phyloP scores from a whole-genome alignment of 1,284 basidiomycete genomes.

The Takashimella koratensis region DNA sequence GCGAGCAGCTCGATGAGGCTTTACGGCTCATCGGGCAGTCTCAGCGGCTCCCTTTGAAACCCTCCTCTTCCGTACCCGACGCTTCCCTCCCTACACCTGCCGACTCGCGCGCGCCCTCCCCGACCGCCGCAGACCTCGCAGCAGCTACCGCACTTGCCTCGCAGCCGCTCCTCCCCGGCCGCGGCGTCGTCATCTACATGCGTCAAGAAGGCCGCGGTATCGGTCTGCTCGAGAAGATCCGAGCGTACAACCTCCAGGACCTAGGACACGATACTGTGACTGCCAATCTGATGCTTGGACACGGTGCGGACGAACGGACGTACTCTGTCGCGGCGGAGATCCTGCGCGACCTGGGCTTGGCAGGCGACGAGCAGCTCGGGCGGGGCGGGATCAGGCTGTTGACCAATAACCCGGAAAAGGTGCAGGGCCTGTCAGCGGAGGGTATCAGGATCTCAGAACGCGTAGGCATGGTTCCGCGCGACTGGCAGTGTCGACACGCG shows the following conservation, averaged over 20 bases:
- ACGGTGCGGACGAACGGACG: conserved; percentile 87
- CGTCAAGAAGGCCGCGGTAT: conserved; percentile 99
- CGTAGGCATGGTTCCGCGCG: conserved; percentile 90
- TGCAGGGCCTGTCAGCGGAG: conserved; percentile 78
- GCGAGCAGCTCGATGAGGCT: conserved; percentile 96
- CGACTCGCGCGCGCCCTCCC: conserved; percentile 34
- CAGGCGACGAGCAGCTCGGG: conserved; percentile 54
- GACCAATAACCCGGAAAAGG: conserved; percentile 98
- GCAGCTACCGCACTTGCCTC: background rate
- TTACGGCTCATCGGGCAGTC: conserved; percentile 84
- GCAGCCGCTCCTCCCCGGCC: conserved; percentile 50
- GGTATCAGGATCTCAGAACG: conserved; percentile 77
- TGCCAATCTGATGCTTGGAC: conserved; percentile 92
- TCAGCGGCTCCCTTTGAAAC: conserved; percentile 28
- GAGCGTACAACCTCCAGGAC: conserved; percentile 98
- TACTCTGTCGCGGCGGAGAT: conserved; percentile 92
- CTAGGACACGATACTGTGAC: conserved; percentile 97
- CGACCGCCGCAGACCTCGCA: conserved; percentile 1
- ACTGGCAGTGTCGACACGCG: conserved; percentile 60
- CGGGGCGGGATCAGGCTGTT: conserved; percentile 70
- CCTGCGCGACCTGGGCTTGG: conserved; percentile 78
- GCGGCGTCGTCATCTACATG: conserved; percentile 94
- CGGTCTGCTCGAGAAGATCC: conserved; percentile 90
- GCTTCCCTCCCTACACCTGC: conserved; percentile 35
- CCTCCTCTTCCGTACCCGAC: conserved; percentile 41